Conservation (phyloP, 75 land plant genomes). For the Cupressus sempervirens region DNA sequence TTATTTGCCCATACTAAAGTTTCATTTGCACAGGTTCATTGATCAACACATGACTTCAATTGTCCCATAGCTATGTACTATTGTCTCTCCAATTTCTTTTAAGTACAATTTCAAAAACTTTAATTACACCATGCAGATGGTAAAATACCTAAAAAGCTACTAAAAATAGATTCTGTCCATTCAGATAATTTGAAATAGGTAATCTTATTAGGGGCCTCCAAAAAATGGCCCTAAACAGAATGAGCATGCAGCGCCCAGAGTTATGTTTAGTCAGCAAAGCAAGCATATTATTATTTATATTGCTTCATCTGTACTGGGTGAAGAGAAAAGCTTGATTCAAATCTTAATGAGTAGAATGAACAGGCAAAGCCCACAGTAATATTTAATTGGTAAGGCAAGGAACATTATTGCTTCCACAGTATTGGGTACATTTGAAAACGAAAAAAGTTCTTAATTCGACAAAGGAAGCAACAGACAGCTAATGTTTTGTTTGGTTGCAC, state of each 20-base stretch:
- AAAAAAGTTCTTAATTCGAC: neutral
- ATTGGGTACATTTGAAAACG: no score
- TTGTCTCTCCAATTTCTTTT: neutral
- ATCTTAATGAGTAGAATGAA: no score
- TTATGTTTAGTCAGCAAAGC: neutral
- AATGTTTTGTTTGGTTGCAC: neutral
- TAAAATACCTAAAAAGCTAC: neutral
- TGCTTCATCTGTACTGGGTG: neutral
- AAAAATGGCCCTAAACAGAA: neutral
- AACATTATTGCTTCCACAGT: neutral
- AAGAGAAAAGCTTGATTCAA: neutral
- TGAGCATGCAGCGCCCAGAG: neutral
- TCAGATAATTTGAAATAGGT: neutral
- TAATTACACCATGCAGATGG: neutral
- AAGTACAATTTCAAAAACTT: neutral
- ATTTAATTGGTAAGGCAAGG: neutral
- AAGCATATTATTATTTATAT: no score
- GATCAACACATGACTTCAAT: neutral
- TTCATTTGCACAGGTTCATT: neutral
- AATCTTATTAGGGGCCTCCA: neutral
- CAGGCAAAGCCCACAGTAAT: neutral
- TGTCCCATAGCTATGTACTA: neutral
- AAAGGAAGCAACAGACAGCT: neutral
- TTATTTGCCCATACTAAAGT: neutral
- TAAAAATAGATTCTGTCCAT: neutral